Evolutionary conservation across 2,329 filamentous ascomycete species (phyloP).

Genomic region (Phoma sp.): DNA sequence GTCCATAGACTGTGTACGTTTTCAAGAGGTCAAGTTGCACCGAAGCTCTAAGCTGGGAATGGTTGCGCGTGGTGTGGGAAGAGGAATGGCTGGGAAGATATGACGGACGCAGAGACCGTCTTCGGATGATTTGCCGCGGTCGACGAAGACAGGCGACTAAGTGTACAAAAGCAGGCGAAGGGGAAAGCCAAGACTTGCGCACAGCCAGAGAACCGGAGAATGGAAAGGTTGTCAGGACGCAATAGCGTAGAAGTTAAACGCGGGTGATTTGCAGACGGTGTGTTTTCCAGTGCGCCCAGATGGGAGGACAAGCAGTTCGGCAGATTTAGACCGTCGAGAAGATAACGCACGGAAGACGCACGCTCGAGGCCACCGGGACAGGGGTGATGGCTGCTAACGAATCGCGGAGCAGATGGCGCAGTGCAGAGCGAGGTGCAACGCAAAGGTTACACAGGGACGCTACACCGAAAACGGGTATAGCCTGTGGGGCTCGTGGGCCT

Average conservation of each 20-base stretch:
- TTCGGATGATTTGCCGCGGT: conserved; percentile 48
- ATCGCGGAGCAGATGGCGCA: conserved; percentile 46
- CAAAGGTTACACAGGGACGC: conserved; percentile 45
- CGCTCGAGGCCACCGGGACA: conserved; percentile 40
- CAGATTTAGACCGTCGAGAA: conserved; percentile 48
- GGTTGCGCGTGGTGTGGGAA: conserved; percentile 47
- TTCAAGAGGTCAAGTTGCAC: conserved; percentile 38
- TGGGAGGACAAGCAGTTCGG: conserved; percentile 49
- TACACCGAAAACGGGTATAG: conserved; percentile 43
- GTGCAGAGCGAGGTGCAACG: conserved; percentile 43
- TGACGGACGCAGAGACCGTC: conserved; percentile 50
- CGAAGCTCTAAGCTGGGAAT: conserved; percentile 48
- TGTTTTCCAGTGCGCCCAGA: conserved; percentile 45
- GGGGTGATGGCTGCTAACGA: conserved; percentile 38
- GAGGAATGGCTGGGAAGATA: conserved; percentile 57
- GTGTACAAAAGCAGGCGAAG: conserved; percentile 33
- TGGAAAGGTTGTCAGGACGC: conserved; percentile 43
- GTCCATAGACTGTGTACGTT: conserved; percentile 59
- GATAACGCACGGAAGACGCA: conserved; percentile 50
- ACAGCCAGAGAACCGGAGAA: conserved; percentile 47
- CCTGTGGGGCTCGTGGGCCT: conserved; percentile 34
- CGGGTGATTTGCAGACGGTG: conserved; percentile 58
- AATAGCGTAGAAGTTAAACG: conserved; percentile 55
- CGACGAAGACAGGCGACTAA: conserved; percentile 42
- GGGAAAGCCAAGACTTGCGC: conserved; percentile 38